Conservation (phyloP, 164 flowering plant genomes). For the Amborella trichopoda region DNA sequence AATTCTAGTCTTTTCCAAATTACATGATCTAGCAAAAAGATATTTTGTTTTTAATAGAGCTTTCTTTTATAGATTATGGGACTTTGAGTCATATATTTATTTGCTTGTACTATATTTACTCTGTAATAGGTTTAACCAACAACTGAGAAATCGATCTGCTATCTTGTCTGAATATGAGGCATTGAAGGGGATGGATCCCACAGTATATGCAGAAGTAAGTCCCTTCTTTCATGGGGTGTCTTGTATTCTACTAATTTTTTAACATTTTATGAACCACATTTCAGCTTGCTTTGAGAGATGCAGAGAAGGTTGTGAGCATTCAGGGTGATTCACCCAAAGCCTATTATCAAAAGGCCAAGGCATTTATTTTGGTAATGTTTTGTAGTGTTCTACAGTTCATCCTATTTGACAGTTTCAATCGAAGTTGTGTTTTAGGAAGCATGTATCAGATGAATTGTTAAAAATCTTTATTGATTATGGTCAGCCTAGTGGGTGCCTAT, state of each 20-base stretch:
- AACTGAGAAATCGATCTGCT: conserved; percentile 50
- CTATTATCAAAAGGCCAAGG: conserved; percentile 60
- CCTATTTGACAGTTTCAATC: too few relatives aligned
- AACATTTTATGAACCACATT: conserved; percentile 7
- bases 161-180: conserved; percentile 69
- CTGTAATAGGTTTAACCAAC: conserved; percentile 50
- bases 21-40: too few relatives aligned
- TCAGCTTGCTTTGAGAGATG: conserved; percentile 95
- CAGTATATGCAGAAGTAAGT: conserved; percentile 82
- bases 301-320: conserved; percentile 55
- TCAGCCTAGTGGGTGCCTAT: neutral
- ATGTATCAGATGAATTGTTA: neutral
- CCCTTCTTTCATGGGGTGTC: conserved; percentile 3
- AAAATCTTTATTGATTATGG: neutral
- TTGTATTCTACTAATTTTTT: neutral
- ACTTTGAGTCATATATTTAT: neutral
- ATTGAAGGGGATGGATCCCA: conserved; percentile 82
- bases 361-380: conserved; percentile 62
- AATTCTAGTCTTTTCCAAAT: too few relatives aligned
- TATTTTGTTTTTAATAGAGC: neutral
- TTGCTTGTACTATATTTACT: neutral
- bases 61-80: neutral
- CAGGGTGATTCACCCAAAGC: conserved; percentile 42
- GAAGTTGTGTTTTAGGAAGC: too few relatives aligned
- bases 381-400: neutral